These are phyloP conservation scores for Acanthochlamys bracteata DNA, from an alignment of 106 monocot genomes.

Conservation along the genomic window DNA sequence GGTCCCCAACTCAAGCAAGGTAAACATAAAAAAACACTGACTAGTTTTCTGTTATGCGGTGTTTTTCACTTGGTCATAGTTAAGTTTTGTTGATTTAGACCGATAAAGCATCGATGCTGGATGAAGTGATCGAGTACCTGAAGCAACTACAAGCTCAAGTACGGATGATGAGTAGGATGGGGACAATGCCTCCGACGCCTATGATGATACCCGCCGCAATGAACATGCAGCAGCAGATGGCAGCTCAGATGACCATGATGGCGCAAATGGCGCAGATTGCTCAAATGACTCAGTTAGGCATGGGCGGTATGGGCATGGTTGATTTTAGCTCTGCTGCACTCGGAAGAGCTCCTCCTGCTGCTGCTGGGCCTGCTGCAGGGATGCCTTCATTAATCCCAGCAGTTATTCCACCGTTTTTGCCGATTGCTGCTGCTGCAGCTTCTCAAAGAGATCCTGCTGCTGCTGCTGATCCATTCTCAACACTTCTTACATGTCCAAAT, in stretches of 20 bases:
- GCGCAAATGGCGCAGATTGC: constrained; percentile 62
- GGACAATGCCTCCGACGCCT: constrained; percentile 41
- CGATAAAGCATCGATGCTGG: constrained; percentile 79
- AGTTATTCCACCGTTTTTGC: constrained; percentile 8
- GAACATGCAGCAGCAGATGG: constrained; percentile 31
- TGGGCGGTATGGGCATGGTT: constrained; percentile 31
- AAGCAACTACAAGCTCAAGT: constrained; percentile 69
- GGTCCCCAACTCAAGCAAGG: constrained; percentile 85
- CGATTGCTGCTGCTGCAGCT: constrained; percentile 1
- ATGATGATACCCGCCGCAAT: constrained; percentile 49
- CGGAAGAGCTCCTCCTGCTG: not conserved
- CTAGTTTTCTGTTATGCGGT: not conserved
- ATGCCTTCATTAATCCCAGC: not conserved
- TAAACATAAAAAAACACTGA: constrained; percentile 6
- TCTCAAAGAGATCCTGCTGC: constrained; percentile 3
- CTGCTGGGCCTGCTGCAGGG: not conserved
- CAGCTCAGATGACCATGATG: constrained; percentile 57
- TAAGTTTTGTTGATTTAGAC: constrained; percentile 20
- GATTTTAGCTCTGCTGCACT: constrained; percentile 11
- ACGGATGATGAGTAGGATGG: constrained; percentile 61
- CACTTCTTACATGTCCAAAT: constrained; percentile 36
- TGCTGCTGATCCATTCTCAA: constrained; percentile 26
- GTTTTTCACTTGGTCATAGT: not conserved
- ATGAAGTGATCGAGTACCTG: constrained; percentile 88
- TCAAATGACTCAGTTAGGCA: constrained; percentile 40